Evolutionary conservation across 768 basidiomycete genomes (phyloP).

Genomic region (Russula sp.): DNA sequence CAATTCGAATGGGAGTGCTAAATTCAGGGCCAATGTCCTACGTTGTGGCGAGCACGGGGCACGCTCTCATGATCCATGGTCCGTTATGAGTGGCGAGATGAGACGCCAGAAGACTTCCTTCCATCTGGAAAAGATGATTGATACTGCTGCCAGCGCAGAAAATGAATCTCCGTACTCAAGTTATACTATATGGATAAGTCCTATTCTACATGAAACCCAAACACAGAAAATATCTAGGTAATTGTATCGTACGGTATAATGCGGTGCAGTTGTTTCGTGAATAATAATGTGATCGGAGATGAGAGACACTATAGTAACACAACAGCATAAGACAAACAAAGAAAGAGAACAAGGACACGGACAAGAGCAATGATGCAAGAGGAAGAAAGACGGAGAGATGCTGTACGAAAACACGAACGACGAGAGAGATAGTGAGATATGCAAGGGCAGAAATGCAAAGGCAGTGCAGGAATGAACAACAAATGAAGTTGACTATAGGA

Average conservation of each 20-base stretch:
- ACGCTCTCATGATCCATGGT: not conserved
- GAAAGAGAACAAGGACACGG: not conserved
- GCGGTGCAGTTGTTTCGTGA: not conserved
- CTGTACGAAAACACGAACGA: not conserved
- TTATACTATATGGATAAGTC: not conserved
- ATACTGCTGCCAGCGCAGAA: not conserved
- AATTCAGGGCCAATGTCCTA: not conserved
- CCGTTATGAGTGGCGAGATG: not conserved
- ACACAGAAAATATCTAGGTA: not conserved
- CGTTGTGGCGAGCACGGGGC: not conserved
- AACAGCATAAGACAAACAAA: not conserved
- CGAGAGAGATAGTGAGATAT: not conserved
- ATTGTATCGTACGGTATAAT: not conserved
- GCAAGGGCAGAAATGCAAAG: not conserved
- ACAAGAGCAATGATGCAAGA: not conserved
- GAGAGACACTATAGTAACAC: not conserved
- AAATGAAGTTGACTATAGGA: not conserved
- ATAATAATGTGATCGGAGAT: not conserved
- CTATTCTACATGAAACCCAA: not conserved
- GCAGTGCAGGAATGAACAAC: not conserved
- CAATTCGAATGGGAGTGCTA: not conserved
- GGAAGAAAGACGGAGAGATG: not conserved
- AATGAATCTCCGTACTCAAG: not conserved
- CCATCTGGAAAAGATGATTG: not conserved
- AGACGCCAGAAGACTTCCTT: too few species aligned